Evolutionary conservation across 2,329 filamentous ascomycete genomes (phyloP).

Genomic region (Myotisia sp.): DNA sequence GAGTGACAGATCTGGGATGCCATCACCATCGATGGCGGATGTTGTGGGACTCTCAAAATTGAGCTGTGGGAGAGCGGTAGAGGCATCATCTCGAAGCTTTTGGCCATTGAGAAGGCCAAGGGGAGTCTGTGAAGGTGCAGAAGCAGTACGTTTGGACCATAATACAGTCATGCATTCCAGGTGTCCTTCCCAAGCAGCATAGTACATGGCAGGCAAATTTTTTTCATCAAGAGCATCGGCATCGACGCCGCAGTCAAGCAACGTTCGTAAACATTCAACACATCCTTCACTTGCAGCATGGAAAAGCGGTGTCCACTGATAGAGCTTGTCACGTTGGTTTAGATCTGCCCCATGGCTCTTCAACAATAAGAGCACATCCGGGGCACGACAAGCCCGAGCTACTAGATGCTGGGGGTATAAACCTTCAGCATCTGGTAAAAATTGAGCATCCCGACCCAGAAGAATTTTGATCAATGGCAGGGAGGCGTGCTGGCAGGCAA

Average conservation of each 20-base stretch:
- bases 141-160: constrained; percentile 25
- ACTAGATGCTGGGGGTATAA: constrained; percentile 95
- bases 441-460: constrained; percentile 61
- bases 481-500: constrained; percentile 88
- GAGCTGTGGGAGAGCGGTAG: constrained; percentile 4
- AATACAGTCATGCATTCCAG: constrained; percentile 86
- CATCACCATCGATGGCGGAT: constrained; percentile 52
- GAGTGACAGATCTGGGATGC: constrained; percentile 79
- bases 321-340: constrained; percentile 85
- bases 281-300: constrained; percentile 95
- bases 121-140: constrained; percentile 17
- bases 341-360: constrained; percentile 78
- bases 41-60: constrained; percentile 8
- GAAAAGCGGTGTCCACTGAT: constrained; percentile 92
- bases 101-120: constrained; percentile 24
- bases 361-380: constrained; percentile 63
- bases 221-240: constrained; percentile 80
- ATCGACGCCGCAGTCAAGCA: constrained; percentile 67
- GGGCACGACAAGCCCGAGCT: constrained; percentile 70
- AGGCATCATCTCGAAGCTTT: constrained; percentile 17
- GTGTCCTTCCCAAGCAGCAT: constrained; percentile 95
- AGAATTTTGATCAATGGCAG: constrained; percentile 72
- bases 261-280: constrained; percentile 66
- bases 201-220: constrained; percentile 86
- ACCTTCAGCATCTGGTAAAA: constrained; percentile 90